Base-by-base conservation (phyloP, 352 stramenopile genomes). In the Globisporangium paddicum region DNA sequence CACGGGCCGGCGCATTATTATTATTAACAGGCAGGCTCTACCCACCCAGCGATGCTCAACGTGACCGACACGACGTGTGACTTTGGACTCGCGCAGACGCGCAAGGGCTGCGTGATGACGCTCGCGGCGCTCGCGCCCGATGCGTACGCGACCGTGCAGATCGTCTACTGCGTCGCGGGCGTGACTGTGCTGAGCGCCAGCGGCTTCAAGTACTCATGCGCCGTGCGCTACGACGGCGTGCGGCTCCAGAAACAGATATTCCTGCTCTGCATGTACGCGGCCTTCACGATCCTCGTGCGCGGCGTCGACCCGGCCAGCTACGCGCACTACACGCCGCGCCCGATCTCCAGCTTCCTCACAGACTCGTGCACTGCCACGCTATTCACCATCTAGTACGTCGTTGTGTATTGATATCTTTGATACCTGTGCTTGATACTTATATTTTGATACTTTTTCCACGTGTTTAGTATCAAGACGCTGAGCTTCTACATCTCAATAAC, bases 321-420 rank as follows among this genome's bases (percentile, higher is more conserved):
- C 56, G 73, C 67, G 10, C 67, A 83, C 52, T 73, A 75, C 35
- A 53, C 79, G 1, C 77, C 79, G 3, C 65, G 69, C 0, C 64
- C 73, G 0, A 32, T 87, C 25, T 50, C 54, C 10, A 67, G 71
- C 3, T 85, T 86, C 42, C 61, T 87, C 50, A 63, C 71, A 6
- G 68, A 89, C 60, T 75, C 77, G 38, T 89, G 79, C 42, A 89
- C 79, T 4, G 77, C 77, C 3, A 67, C 77, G 47, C 59, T 87
- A 21, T 84, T 75, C 67, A 78, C 77, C 1, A 71, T 87, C 52
- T 85, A 78, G 72, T 82, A 67, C 48, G 72, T 75, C 42, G 13
- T 19, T 58, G 11, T 32, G n/a, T 26, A 4, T 49, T 19, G 11
- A 18, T 21, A 23, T 16, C 49, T 26, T 59, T n/a, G 48, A 41